Percentiles rank a stretch among this genome's conserved stretches.
phyloP scores from a whole-genome alignment of 2,329 filamentous ascomycete genomes.

The Lizonia empirigonia region DNA sequence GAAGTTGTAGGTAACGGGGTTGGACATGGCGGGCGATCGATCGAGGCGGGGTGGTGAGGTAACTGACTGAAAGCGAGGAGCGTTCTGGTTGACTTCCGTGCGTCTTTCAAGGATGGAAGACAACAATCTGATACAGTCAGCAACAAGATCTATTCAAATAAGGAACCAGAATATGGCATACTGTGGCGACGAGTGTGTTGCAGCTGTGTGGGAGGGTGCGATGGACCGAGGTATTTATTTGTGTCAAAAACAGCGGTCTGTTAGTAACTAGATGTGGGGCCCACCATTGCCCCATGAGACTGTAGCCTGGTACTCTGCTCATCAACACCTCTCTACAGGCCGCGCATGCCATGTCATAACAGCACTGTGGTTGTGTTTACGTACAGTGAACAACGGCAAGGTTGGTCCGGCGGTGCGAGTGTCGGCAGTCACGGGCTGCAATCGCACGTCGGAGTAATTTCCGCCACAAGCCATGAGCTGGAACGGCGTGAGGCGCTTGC shows the following conservation, averaged over 20 bases:
- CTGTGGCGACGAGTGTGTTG: background rate
- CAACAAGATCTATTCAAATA: background rate
- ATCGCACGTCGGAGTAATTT: no score
- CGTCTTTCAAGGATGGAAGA: background rate
- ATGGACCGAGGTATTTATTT: constrained; percentile 3
- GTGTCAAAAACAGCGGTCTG: background rate
- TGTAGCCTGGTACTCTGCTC: no score
- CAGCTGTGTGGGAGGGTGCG: background rate
- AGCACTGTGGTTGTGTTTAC: no score
- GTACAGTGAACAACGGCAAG: no score
- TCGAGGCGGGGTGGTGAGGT: constrained; percentile 1
- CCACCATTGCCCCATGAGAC: no score
- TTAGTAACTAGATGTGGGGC: no score
- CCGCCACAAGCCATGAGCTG: no score
- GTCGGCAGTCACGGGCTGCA: no score
- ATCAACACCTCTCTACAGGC: no score
- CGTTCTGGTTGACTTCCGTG: background rate
- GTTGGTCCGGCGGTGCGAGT: no score
- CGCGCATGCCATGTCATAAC: no score
- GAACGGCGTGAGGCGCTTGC: no score
- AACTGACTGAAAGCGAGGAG: background rate
- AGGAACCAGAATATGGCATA: background rate
- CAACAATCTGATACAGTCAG: background rate
- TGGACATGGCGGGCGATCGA: constrained; percentile 21
- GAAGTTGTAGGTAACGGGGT: constrained; percentile 25